A percentile compares a stretch with the other conserved stretches of the same genome.
These are phyloP conservation scores for Quercus rubra DNA, from an alignment of 306 rosid species.

Conservation along the genomic window DNA sequence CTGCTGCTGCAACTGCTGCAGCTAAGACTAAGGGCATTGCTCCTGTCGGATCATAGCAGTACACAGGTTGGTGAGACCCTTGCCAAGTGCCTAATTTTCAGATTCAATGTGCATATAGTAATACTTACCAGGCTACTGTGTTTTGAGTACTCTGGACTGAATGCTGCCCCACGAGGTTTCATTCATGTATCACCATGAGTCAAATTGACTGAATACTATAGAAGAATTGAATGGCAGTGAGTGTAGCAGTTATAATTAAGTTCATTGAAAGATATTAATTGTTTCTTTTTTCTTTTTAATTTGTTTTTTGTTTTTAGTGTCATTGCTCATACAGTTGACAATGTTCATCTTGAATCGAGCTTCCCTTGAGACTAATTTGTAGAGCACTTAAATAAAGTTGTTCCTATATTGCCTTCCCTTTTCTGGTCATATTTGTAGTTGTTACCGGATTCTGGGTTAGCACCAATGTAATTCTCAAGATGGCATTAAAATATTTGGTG, in stretches of 20 bases:
- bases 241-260: constrained; percentile 22
- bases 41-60: constrained; percentile 58
- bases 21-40: constrained; percentile 76
- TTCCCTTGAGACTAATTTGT: neutral
- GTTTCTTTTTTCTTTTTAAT: neutral
- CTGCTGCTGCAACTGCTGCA: constrained; percentile 70
- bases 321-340: neutral
- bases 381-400: neutral
- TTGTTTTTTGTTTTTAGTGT: neutral
- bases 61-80: constrained; percentile 3
- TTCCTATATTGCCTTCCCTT: too few relatives aligned
- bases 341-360: neutral
- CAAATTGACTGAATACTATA: constrained; percentile 30
- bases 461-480: too few relatives aligned
- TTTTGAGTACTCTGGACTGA: constrained; percentile 19
- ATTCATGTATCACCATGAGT: constrained; percentile 17
- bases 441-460: too few relatives aligned
- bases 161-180: constrained; percentile 27
- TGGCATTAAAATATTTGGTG: too few relatives aligned
- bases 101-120: constrained; percentile 61
- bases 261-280: constrained; percentile 2
- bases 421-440: neutral
- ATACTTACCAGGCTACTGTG: constrained; percentile 22
- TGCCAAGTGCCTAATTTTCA: constrained; percentile 9
- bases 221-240: constrained; percentile 20